Conservation (phyloP, 2,329 filamentous ascomycete genomes). For the Amesomyces nigricolor region DNA sequence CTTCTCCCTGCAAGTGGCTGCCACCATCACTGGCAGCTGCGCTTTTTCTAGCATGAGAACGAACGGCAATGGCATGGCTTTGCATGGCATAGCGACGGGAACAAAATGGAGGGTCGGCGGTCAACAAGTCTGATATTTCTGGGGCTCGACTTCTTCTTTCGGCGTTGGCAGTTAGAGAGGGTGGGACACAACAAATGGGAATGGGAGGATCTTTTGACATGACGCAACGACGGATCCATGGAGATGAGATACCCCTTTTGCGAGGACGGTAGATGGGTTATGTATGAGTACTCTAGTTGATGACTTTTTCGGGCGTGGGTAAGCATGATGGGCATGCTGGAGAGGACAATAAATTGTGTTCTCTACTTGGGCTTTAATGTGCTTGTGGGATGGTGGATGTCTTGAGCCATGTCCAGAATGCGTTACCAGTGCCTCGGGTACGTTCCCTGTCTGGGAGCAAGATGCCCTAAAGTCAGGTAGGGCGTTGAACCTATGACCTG, state of each 20-base stretch:
- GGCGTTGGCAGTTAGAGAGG: slow-evolving; percentile 14
- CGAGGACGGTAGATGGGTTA: slow-evolving; percentile 16
- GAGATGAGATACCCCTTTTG: slow-evolving; percentile 22
- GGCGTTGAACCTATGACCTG: too few species aligned
- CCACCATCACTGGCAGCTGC: slow-evolving; percentile 8
- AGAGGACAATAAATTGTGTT: background rate
- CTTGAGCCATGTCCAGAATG: background rate
- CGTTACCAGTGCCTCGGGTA: too few species aligned
- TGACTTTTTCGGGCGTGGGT: background rate
- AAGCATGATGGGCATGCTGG: background rate
- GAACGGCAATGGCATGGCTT: slow-evolving; percentile 1
- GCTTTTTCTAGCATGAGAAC: background rate
- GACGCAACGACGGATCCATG: slow-evolving; percentile 12
- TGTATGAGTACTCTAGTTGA: slow-evolving; percentile 5
- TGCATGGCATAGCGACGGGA: background rate
- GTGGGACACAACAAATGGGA: background rate
- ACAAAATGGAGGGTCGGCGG: background rate
- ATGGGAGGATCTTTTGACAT: background rate
- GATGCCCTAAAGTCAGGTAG: too few species aligned
- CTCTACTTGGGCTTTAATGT: background rate
- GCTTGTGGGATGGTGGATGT: too few species aligned
- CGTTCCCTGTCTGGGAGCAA: too few species aligned
- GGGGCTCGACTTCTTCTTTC: slow-evolving; percentile 3
- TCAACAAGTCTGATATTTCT: slow-evolving; percentile 6
- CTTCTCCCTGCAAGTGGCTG: slow-evolving; percentile 4